Percentiles rank a stretch among this genome's conserved stretches.
These are phyloP conservation scores for Schizothecium vesticola DNA, from an alignment of 495 filamentous ascomycete species.

Conservation along the genomic window DNA sequence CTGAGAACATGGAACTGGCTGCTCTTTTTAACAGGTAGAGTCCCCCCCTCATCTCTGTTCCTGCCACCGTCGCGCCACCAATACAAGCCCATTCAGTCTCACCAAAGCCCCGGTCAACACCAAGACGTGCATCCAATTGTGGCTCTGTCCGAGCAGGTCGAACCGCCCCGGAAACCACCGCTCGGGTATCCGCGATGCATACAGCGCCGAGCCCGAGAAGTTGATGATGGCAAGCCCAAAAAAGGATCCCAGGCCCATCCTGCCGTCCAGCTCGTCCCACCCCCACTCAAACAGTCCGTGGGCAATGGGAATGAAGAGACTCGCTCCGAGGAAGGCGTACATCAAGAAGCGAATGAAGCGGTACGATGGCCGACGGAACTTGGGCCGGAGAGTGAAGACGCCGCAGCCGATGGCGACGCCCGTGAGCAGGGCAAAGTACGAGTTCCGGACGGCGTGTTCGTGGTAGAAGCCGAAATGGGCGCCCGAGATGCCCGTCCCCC, in stretches of 20 bases:
- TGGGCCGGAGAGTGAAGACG: constrained; percentile 1
- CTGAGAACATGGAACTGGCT: too few relatives aligned
- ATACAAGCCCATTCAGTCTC: constrained; percentile 3
- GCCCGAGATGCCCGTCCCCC: constrained; percentile 9
- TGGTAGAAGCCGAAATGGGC: constrained; percentile 10
- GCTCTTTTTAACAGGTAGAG: too few relatives aligned
- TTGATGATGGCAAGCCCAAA: constrained; percentile 5
- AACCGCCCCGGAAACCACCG: constrained; percentile 11
- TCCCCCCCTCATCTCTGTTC: neutral
- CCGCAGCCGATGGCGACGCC: neutral
- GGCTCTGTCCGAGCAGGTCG: constrained; percentile 9
- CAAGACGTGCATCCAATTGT: constrained; percentile 11
- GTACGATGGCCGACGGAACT: constrained; percentile 7
- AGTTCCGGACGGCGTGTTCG: neutral
- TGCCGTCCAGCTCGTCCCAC: constrained; percentile 1
- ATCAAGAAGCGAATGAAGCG: constrained; percentile 1
- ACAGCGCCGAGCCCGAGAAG: constrained; percentile 5
- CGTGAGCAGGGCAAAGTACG: constrained; percentile 4
- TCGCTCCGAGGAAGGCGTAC: constrained; percentile 6
- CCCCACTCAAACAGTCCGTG: constrained; percentile 1
- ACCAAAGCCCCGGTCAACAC: constrained; percentile 1
- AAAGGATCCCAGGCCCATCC: constrained; percentile 2
- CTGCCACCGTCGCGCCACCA: constrained; percentile 3
- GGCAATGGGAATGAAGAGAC: neutral
- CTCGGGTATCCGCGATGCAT: constrained; percentile 5